Conservation (phyloP, 2,329 filamentous ascomycete genomes). For the Bipolaris cookei region DNA sequence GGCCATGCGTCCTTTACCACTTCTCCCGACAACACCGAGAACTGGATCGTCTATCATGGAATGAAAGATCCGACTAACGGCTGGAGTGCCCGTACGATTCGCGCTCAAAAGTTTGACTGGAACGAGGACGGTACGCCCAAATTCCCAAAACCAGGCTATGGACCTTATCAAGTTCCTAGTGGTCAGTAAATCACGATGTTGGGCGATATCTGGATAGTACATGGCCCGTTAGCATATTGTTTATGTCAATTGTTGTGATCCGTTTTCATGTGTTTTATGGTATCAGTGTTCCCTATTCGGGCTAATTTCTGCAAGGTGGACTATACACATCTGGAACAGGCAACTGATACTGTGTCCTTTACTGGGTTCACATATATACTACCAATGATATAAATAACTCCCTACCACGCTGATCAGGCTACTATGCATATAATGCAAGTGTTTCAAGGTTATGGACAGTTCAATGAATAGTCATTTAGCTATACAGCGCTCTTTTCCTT, state of each 20-base stretch:
- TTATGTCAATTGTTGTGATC: too few relatives aligned
- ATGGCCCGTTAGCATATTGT: too few relatives aligned
- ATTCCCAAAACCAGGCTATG: constrained; percentile 58
- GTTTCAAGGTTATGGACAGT: neutral
- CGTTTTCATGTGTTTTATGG: too few relatives aligned
- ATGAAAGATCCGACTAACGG: constrained; percentile 57
- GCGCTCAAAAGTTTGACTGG: constrained; percentile 58
- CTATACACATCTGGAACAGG: too few relatives aligned
- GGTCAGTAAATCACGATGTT: constrained; percentile 27
- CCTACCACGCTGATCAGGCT: too few relatives aligned
- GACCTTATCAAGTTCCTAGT: constrained; percentile 51
- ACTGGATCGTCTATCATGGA: constrained; percentile 62
- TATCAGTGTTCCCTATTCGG: too few relatives aligned
- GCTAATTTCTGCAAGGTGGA: too few relatives aligned
- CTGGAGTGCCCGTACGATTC: constrained; percentile 57
- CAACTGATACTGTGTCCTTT: too few relatives aligned
- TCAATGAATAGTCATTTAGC: neutral
- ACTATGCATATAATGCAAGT: neutral
- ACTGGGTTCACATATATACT: too few relatives aligned
- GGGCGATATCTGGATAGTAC: neutral
- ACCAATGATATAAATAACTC: too few relatives aligned
- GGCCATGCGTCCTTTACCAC: constrained; percentile 60
- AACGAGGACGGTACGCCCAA: constrained; percentile 55
- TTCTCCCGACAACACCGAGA: constrained; percentile 55
- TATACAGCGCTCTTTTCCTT: constrained; percentile 39